phyloP scores from a whole-genome alignment of 345 rosid species.

The Schrenkiella parvula region DNA sequence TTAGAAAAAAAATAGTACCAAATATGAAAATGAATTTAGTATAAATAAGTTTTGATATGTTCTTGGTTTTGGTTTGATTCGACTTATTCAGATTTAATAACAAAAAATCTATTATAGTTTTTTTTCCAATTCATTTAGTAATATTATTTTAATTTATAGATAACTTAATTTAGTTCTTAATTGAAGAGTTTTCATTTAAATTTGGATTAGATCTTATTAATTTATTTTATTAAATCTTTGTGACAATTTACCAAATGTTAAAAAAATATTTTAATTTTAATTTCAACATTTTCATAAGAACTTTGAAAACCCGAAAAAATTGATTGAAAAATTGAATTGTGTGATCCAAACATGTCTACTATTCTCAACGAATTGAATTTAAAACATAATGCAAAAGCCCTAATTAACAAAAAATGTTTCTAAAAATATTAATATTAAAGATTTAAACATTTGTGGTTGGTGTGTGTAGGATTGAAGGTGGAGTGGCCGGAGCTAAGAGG shows the following conservation, averaged over 20 bases:
- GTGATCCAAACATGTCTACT: not conserved
- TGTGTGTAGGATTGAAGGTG: constrained; percentile 23
- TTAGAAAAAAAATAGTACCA: not conserved
- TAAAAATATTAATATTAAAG: not conserved
- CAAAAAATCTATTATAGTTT: not conserved
- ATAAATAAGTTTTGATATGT: not conserved
- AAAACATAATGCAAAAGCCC: not conserved
- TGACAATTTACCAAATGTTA: not conserved
- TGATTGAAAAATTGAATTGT: no score
- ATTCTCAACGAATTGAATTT: not conserved
- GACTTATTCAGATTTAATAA: not conserved
- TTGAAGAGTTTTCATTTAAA: not conserved
- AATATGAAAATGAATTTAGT: not conserved
- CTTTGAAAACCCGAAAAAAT: not conserved
- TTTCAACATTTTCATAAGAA: not conserved
- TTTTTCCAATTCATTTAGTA: not conserved
- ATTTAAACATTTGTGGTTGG: not conserved
- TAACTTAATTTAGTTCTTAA: not conserved
- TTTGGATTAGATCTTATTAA: not conserved
- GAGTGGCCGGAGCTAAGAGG: constrained; percentile 31
- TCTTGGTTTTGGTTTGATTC: not conserved
- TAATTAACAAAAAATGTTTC: not conserved
- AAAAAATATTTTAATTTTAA: not conserved
- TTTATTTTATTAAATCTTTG: not conserved
- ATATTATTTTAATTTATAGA: not conserved